Evolutionary conservation across 108 stramenopile genomes (phyloP).

Genomic region (Nannochloropsis granulata): DNA sequence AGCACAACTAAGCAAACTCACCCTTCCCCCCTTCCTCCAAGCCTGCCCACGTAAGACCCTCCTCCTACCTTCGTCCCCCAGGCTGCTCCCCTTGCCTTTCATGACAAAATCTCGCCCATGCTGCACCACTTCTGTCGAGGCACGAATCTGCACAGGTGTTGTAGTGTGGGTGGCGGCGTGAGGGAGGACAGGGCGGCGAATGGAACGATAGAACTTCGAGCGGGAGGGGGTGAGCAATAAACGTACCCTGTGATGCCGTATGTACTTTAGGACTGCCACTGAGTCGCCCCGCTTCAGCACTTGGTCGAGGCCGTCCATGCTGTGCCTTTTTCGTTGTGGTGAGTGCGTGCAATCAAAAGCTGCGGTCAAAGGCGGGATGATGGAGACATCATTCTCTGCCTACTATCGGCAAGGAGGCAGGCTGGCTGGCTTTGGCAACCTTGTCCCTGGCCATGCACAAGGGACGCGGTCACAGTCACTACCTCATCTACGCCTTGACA

Average conservation of each 20-base stretch:
- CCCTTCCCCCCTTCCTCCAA: neutral
- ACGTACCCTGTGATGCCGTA: neutral
- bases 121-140: neutral
- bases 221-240: neutral
- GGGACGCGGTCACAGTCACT: no score
- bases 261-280: neutral
- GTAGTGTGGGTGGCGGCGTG: neutral
- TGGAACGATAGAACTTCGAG: no score
- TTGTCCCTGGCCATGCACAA: no score
- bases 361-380: no score
- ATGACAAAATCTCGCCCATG: neutral
- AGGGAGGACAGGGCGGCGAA: no score
- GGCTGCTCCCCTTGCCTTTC: neutral
- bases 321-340: neutral
- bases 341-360: no score
- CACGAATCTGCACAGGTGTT: neutral
- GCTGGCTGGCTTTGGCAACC: no score
- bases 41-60: neutral
- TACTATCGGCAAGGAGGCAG: no score
- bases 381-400: no score
- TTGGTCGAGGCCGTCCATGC: neutral
- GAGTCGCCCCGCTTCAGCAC: neutral
- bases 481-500: no score
- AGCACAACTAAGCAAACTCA: neutral
- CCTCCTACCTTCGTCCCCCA: neutral